Conservation (phyloP, 2,329 filamentous ascomycete species). For the Penicillium sclerotiorum region DNA sequence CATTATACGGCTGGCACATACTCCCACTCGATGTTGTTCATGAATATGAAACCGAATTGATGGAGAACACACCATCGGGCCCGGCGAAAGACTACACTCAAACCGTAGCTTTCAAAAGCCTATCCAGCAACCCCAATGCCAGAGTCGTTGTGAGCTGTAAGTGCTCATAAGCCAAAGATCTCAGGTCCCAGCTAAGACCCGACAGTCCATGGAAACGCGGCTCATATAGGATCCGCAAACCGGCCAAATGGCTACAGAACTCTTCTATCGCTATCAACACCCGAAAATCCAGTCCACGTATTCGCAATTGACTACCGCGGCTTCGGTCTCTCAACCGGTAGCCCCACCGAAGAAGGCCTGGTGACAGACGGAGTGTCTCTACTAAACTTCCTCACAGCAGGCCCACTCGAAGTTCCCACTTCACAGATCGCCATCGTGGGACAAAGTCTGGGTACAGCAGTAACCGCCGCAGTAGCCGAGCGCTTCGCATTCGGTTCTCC, state of each 20-base stretch:
- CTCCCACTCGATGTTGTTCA: conserved; percentile 77
- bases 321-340: conserved; percentile 79
- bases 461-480: conserved; percentile 74
- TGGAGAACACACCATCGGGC: conserved; percentile 58
- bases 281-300: conserved; percentile 67
- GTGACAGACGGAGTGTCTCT: conserved; percentile 76
- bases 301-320: conserved; percentile 91
- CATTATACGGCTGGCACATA: conserved; percentile 87
- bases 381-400: conserved; percentile 63
- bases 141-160: conserved; percentile 60
- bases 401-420: conserved; percentile 67
- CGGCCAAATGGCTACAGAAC: conserved; percentile 77
- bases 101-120: conserved; percentile 54
- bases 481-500: conserved; percentile 59
- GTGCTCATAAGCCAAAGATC: conserved; percentile 6
- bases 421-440: conserved; percentile 78
- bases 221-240: conserved; percentile 76
- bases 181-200: conserved; percentile 16
- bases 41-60: conserved; percentile 67
- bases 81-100: conserved; percentile 48
- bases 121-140: conserved; percentile 54
- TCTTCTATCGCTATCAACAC: conserved; percentile 70
- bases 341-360: conserved; percentile 76
- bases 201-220: conserved; percentile 68
- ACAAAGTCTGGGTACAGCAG: conserved; percentile 86